Base-by-base conservation (phyloP, 1,284 basidiomycete species). In the Tilletia indica region DNA sequence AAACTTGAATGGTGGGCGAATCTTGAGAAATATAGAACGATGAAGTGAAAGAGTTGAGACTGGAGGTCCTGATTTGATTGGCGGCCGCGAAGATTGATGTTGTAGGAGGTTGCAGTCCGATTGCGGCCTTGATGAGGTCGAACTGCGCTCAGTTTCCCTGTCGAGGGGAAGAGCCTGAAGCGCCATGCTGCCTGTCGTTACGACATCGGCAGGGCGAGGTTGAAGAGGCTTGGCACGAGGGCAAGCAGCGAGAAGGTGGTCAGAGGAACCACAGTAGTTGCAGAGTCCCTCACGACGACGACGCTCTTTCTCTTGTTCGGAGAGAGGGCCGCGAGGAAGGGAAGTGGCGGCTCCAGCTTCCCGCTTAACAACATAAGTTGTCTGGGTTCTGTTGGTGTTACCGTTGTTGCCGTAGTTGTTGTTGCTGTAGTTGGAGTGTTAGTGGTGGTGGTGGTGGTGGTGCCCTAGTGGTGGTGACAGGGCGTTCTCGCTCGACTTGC, bases 61-160 rank as follows among this genome's bases (percentile, higher is more conserved):
- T 19, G 16, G 51, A 54, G 5, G 51, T 54, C 16, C 51, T 54
- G 16, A 31, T 54, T 31, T 54, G 51, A 54, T n/a, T 19, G 4
- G 51, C 51, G 51, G 51, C 51, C 51, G 51, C 51, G 51, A 54
- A 54, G 42, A 5, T 5, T 8, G 6, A 19, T 5, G 4, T 54
- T 19, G 25, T 8, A 19, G 16, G n/a, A 19, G 5, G 19, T 6
- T 54, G 51, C 51, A 54, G 51, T 54, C 51, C 51, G 51, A 31
- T 4, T 4, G 51, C 51, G 51, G 51, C 51, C 51, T 54, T 4
- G 25, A 19, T n/a, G 51, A 19, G 51, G 4, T 54, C 51, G 51
- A 54, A 54, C 51, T 54, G 51, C 51, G 51, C 51, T 54, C 51
- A 54, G 51, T 54, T 54, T 54, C 25, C 51, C 51, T 54, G 51